A percentile compares a stretch with the other conserved stretches of the same genome.
phyloP scores from a whole-genome alignment of 2,329 filamentous ascomycete species.

The Aspergillus aculeatinus region DNA sequence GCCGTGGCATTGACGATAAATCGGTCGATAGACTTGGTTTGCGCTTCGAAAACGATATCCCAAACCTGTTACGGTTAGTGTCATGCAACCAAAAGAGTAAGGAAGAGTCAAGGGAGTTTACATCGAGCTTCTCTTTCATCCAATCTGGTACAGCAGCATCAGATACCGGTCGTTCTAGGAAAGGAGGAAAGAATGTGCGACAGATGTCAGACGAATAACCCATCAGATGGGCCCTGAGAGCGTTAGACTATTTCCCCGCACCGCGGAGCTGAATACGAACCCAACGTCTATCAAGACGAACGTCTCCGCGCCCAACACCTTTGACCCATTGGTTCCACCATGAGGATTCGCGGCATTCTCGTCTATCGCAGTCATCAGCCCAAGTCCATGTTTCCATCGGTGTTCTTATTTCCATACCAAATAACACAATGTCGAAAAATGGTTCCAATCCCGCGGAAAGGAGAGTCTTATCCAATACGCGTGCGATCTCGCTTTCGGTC shows the following conservation, averaged over 20 bases:
- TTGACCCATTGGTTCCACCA: slow-evolving; percentile 45
- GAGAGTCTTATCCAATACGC: slow-evolving; percentile 57
- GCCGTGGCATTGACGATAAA: slow-evolving; percentile 56
- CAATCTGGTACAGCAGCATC: slow-evolving; percentile 15
- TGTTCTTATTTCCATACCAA: slow-evolving; percentile 35
- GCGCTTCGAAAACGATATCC: slow-evolving; percentile 62
- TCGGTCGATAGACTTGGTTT: slow-evolving; percentile 54
- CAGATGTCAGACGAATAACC: slow-evolving; percentile 66
- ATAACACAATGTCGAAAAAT: slow-evolving; percentile 65
- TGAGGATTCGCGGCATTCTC: slow-evolving; percentile 44
- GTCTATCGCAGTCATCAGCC: slow-evolving; percentile 15
- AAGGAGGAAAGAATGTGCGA: slow-evolving; percentile 57
- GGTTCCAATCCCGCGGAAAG: slow-evolving; percentile 55
- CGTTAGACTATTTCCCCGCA: neutral
- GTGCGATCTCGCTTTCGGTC: slow-evolving; percentile 58
- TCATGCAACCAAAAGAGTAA: neutral
- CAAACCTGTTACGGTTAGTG: slow-evolving; percentile 47
- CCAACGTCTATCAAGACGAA: slow-evolving; percentile 64
- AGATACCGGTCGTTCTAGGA: slow-evolving; percentile 27
- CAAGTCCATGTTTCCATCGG: neutral
- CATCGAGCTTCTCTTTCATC: slow-evolving; percentile 50
- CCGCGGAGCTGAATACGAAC: slow-evolving; percentile 15
- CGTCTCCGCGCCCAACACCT: slow-evolving; percentile 53
- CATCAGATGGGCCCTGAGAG: slow-evolving; percentile 53
- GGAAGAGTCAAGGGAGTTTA: neutral